Evolutionary conservation across 164 flowering plant genomes (phyloP).

Genomic region (Brasenia schreberi): DNA sequence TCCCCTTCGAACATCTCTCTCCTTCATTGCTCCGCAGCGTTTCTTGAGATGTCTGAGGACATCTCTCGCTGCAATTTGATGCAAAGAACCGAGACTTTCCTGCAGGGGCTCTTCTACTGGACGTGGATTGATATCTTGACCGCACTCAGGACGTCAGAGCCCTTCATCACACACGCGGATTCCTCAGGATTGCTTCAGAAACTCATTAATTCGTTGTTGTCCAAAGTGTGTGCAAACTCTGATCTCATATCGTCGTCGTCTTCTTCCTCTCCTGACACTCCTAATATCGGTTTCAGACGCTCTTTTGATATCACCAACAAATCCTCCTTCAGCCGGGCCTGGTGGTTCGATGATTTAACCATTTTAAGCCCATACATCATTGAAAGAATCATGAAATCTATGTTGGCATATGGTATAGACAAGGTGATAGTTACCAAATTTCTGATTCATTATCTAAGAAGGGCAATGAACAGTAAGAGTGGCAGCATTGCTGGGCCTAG

Average conservation of each 20-base stretch:
- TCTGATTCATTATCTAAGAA: conserved; percentile 61
- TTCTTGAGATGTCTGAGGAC: conserved; percentile 53
- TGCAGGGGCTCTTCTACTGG: conserved; percentile 60
- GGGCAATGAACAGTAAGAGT: conserved; percentile 12
- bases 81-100: conserved; percentile 39
- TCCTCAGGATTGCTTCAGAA: conserved; percentile 45
- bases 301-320: conserved; percentile 13
- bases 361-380: conserved; percentile 39
- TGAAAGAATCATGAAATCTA: conserved; percentile 23
- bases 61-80: conserved; percentile 35
- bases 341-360: conserved; percentile 82
- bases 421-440: conserved; percentile 52
- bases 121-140: conserved; percentile 43
- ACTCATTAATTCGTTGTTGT: conserved; percentile 37
- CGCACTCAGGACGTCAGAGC: conserved; percentile 38
- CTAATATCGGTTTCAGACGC: conserved; percentile 12
- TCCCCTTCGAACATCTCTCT: conserved; percentile 38
- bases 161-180: conserved; percentile 34
- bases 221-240: conserved; percentile 53
- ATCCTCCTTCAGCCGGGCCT: conserved; percentile 17
- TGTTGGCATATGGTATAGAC: conserved; percentile 31
- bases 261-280: conserved; percentile 42
- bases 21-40: conserved; percentile 53
- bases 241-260: conserved; percentile 32
- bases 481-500: not conserved